These are phyloP conservation scores for Protomyces inouyei DNA, from an alignment of 1,139 yeast species.

Conservation along the genomic window DNA sequence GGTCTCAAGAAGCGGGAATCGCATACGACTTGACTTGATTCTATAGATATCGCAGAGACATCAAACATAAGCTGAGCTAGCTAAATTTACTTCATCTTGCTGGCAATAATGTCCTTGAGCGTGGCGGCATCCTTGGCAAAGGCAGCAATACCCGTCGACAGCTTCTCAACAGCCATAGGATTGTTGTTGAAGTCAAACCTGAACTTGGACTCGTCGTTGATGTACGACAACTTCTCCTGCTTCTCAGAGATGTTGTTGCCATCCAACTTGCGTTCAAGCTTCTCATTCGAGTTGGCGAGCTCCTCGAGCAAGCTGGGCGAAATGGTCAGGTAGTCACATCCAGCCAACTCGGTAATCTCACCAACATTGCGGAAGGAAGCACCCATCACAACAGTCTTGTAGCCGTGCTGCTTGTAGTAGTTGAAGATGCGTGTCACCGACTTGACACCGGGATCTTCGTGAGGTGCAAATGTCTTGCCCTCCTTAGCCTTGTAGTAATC, in stretches of 20 bases:
- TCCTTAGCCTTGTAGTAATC: conserved; percentile 97
- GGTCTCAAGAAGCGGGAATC: no score
- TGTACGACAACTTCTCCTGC: conserved; percentile 67
- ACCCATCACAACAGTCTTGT: conserved; percentile 99
- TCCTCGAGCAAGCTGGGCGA: conserved; percentile 91
- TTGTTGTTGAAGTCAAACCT: conserved; percentile 91
- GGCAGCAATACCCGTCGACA: conserved; percentile 95
- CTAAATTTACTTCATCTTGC: conserved; percentile 47
- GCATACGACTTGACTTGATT: no score
- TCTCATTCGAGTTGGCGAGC: conserved; percentile 68
- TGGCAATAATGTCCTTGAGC: conserved; percentile 70
- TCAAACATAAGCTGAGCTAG: not conserved
- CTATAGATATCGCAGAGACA: not conserved
- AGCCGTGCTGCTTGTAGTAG: conserved; percentile 96
- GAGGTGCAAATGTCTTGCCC: conserved; percentile 73
- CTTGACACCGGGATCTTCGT: conserved; percentile 92
- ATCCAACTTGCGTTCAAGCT: conserved; percentile 69
- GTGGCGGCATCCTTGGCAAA: conserved; percentile 93
- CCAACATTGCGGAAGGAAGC: conserved; percentile 98
- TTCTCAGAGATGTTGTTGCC: conserved; percentile 52
- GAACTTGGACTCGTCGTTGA: conserved; percentile 84
- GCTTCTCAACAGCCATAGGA: conserved; percentile 92
- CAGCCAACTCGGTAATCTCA: conserved; percentile 95
- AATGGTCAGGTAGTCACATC: conserved; percentile 93
- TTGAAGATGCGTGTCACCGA: conserved; percentile 86